Percentiles rank a stretch among this genome's conserved stretches.
Evolutionary conservation across 805 yeast genomes (phyloP).

Genomic region (Ogataea pignaliae): DNA sequence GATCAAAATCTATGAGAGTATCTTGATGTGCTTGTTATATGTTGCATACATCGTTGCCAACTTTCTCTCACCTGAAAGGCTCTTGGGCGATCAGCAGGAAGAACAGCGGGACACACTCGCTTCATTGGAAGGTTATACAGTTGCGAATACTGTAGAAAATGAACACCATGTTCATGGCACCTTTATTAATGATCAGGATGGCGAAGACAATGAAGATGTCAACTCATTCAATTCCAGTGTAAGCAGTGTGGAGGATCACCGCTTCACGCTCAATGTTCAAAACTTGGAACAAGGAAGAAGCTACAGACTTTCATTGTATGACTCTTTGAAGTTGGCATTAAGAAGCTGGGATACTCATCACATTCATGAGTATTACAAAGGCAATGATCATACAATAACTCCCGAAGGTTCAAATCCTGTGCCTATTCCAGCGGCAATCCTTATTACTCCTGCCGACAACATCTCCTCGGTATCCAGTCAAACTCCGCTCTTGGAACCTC

Average conservation of each 20-base stretch:
- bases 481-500: neutral
- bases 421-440: slow-evolving; percentile 9
- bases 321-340: slow-evolving; percentile 28
- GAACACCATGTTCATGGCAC: too few relatives aligned
- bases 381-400: slow-evolving; percentile 1
- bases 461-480: neutral
- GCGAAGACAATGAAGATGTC: neutral
- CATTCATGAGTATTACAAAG: slow-evolving; percentile 6
- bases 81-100: slow-evolving; percentile 19
- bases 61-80: slow-evolving; percentile 16
- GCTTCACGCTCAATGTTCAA: slow-evolving; percentile 23
- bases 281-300: slow-evolving; percentile 24
- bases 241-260: slow-evolving; percentile 3
- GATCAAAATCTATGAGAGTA: slow-evolving; percentile 52
- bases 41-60: slow-evolving; percentile 49
- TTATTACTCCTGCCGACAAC: slow-evolving; percentile 11
- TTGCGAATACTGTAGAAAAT: too few relatives aligned
- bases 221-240: neutral
- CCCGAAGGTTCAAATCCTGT: neutral
- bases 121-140: neutral
- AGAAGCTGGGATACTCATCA: slow-evolving; percentile 16
- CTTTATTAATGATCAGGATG: too few relatives aligned
- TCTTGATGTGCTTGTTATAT: slow-evolving; percentile 53
- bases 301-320: slow-evolving; percentile 27
- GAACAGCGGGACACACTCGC: neutral